Percentiles rank a stretch among this genome's conserved stretches.
Evolutionary conservation across 1,284 basidiomycete genomes (phyloP).

Genomic region (Trametes polyzona): DNA sequence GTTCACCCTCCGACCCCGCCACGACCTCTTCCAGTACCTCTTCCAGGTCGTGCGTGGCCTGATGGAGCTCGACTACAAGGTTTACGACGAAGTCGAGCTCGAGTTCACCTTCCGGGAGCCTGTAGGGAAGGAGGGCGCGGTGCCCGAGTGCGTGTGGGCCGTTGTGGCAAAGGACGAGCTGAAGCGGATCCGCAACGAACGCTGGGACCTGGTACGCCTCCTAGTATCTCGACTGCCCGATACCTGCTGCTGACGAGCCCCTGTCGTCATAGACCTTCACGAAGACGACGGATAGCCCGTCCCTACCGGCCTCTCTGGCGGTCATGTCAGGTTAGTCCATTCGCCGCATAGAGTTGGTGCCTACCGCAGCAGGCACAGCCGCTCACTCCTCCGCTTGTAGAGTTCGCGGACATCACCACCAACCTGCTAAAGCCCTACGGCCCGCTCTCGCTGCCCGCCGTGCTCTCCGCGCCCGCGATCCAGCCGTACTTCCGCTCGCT

Average conservation of each 20-base stretch:
- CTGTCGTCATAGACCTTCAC: conserved; percentile 66
- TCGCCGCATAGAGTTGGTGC: no score
- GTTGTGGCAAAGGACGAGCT: conserved; percentile 82
- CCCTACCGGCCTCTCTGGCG: conserved; percentile 61
- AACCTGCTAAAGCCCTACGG: conserved; percentile 68
- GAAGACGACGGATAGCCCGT: conserved; percentile 69
- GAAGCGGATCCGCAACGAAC: conserved; percentile 62
- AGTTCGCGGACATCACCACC: conserved; percentile 83
- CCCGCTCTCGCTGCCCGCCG: conserved; percentile 56
- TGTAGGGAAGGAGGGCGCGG: conserved; percentile 37
- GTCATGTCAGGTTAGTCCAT: conserved; percentile 70
- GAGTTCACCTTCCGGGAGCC: conserved; percentile 74
- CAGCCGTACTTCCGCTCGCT: conserved; percentile 80
- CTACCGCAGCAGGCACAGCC: no score
- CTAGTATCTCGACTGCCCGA: neutral
- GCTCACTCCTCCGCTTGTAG: conserved; percentile 41
- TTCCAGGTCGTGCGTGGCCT: conserved; percentile 66
- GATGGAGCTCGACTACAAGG: conserved; percentile 75
- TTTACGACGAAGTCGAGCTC: conserved; percentile 70
- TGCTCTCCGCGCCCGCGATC: conserved; percentile 66
- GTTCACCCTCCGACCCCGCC: conserved; percentile 78
- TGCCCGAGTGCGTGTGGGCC: conserved; percentile 80
- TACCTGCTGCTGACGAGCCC: neutral
- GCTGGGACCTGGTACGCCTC: conserved; percentile 86
- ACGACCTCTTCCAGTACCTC: conserved; percentile 73